Evolutionary conservation across 805 yeast species (phyloP), one percentile per base, ranked within the genome.

Genomic region (Debaryomyces castellii): DNA sequence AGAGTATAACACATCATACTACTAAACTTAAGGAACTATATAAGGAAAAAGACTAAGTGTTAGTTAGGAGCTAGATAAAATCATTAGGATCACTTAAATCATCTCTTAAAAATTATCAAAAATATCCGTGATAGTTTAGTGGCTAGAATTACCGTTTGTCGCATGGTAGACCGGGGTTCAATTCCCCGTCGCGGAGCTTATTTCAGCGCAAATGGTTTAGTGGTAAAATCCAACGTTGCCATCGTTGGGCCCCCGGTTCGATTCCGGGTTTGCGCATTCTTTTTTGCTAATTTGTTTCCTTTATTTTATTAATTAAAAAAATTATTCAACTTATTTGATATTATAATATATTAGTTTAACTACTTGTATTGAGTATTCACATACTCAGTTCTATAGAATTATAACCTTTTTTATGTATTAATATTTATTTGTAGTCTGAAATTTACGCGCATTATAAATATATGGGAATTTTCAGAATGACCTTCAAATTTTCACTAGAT

Each of bases 91-190:
- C n/a, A n/a, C n/a, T n/a, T n/a, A n/a, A n/a, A n/a, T n/a, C n/a
- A n/a, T n/a, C n/a, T n/a, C n/a, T n/a, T n/a, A n/a, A n/a, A n/a
- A n/a, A n/a, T n/a, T n/a, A n/a, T n/a, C n/a, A n/a, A n/a, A n/a
- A 39, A 17, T 27, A 23, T 51, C 54, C 54, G 54, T 47, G 54
- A 51, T 51, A 51, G 54, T 51, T 51, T 51, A 51, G 54, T 51
- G 54, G 54, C 54, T 51, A 51, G 54, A 51, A 51, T 51, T 51
- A 51, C 54, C 54, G 54, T 47, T 51, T 51, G 54, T 51, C 54
- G 54, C 54, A 47, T 51, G 54, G 54, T 51, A 51, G 54, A 51
- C 54, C 54, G 52, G 54, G 54, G 54, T 51, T 51, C 54, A 51
- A 51, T 51, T 51, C 50, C 53, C 51, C 51, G 53, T 50, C 53